A percentile compares a stretch with the other conserved stretches of the same genome.
Evolutionary conservation across 192 early-diverging fungal species (phyloP).

Genomic region (Coemansia sp.): DNA sequence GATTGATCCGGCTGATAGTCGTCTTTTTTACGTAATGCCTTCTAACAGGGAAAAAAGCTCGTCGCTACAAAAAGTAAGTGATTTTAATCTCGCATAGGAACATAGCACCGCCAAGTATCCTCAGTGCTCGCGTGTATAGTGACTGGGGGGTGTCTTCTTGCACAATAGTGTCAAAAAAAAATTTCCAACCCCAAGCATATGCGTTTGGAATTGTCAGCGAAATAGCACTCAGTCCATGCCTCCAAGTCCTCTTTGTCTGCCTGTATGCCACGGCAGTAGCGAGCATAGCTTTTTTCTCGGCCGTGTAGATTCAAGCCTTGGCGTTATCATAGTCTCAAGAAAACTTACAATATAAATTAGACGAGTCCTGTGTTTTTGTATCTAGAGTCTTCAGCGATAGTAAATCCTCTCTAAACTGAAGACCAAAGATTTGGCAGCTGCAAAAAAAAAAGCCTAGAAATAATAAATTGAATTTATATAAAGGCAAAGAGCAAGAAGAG

Average conservation of each 20-base stretch:
- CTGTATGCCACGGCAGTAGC: too few relatives aligned
- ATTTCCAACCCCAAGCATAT: too few relatives aligned
- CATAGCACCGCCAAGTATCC: background rate
- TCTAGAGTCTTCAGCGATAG: constrained; percentile 7
- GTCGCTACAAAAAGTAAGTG: constrained; percentile 30
- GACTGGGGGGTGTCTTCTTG: background rate
- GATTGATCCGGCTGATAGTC: constrained; percentile 6
- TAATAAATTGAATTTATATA: constrained; percentile 6
- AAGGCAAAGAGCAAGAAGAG: constrained; percentile 3
- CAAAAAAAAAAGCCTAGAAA: constrained; percentile 2
- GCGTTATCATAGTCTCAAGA: too few relatives aligned
- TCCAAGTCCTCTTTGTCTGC: too few relatives aligned
- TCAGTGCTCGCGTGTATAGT: constrained; percentile 1
- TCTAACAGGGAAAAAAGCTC: constrained; percentile 21
- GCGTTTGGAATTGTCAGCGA: too few relatives aligned
- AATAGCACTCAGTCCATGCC: too few relatives aligned
- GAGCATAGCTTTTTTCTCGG: too few relatives aligned
- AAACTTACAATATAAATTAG: constrained; percentile 8
- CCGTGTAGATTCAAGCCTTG: too few relatives aligned
- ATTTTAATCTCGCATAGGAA: background rate
- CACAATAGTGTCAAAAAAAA: constrained; percentile 7
- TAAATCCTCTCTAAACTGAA: constrained; percentile 5
- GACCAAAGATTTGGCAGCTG: constrained; percentile 4
- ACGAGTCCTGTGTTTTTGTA: constrained; percentile 5
- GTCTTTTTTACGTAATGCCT: constrained; percentile 8